Percentiles rank a stretch among this genome's conserved stretches.
These are phyloP conservation scores for Lolium rigidum DNA, from an alignment of 176 grass and related monocot species.

Conservation along the genomic window DNA sequence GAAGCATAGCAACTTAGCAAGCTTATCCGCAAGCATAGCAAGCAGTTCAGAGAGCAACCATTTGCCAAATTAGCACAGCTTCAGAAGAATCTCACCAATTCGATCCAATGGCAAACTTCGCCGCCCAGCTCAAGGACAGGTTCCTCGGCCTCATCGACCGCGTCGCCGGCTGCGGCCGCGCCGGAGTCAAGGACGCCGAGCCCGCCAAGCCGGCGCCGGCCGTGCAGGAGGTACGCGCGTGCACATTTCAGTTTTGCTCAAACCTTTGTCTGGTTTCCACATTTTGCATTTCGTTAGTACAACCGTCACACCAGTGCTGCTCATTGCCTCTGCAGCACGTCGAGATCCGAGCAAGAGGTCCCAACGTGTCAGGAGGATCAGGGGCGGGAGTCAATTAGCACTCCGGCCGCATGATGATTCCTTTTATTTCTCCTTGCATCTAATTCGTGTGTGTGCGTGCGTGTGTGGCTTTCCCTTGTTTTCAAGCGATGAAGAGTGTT, in stretches of 20 bases:
- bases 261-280: too few species aligned
- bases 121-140: slow-evolving; percentile 47
- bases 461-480: not conserved
- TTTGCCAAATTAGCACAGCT: not conserved
- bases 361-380: slow-evolving; percentile 26
- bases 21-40: not conserved
- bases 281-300: not conserved
- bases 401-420: not conserved
- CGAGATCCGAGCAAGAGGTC: slow-evolving; percentile 39
- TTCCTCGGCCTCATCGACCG: slow-evolving; percentile 41
- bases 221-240: not conserved
- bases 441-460: not conserved
- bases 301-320: not conserved
- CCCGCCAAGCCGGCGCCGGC: not conserved
- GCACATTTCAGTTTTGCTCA: not conserved
- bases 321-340: slow-evolving; percentile 8
- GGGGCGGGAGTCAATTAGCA: slow-evolving; percentile 2
- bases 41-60: not conserved
- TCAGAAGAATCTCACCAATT: not conserved
- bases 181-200: not conserved
- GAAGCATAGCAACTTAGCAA: not conserved
- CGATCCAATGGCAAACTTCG: slow-evolving; percentile 34
- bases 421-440: not conserved
- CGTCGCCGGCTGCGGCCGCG: slow-evolving; percentile 19
- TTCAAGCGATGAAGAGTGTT: too few species aligned